These are phyloP conservation scores for Holtermannia corniformis DNA, from an alignment of 768 basidiomycete genomes.

Conservation along the genomic window DNA sequence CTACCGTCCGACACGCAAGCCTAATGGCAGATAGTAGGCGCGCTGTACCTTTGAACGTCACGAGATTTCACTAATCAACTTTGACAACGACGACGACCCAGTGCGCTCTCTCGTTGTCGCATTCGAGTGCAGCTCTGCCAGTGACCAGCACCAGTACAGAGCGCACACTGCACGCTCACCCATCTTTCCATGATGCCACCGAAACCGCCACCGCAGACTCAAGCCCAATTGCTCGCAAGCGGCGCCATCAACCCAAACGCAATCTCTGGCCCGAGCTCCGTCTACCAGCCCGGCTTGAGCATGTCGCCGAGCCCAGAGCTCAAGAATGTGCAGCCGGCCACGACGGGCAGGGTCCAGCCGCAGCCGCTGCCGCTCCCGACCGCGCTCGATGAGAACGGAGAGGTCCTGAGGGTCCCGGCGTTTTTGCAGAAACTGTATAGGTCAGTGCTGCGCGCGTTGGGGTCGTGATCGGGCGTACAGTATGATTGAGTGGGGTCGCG, in stretches of 20 bases:
- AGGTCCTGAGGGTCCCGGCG: slow-evolving; percentile 53
- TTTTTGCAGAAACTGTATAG: slow-evolving; percentile 90
- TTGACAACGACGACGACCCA: too few relatives aligned
- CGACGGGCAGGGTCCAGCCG: background rate
- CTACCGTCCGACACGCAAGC: too few relatives aligned
- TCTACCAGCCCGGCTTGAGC: background rate
- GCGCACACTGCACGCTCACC: too few relatives aligned
- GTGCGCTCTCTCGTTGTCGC: too few relatives aligned
- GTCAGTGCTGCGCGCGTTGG: slow-evolving; percentile 52
- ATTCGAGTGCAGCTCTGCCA: too few relatives aligned
- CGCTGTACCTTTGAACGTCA: too few relatives aligned
- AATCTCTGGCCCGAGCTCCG: background rate
- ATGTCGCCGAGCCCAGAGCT: background rate
- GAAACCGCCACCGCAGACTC: background rate
- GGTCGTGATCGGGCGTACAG: too few relatives aligned
- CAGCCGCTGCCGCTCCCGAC: background rate
- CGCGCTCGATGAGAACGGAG: slow-evolving; percentile 31
- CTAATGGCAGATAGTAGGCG: too few relatives aligned
- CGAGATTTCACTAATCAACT: too few relatives aligned
- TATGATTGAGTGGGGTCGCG: too few relatives aligned
- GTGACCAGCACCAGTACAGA: too few relatives aligned
- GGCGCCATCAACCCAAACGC: background rate
- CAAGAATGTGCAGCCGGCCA: background rate
- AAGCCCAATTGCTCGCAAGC: background rate
- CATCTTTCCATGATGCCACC: too few relatives aligned